Evolutionary conservation across 1,139 yeast species (phyloP).

Genomic region (Protomyces pachydermus): DNA sequence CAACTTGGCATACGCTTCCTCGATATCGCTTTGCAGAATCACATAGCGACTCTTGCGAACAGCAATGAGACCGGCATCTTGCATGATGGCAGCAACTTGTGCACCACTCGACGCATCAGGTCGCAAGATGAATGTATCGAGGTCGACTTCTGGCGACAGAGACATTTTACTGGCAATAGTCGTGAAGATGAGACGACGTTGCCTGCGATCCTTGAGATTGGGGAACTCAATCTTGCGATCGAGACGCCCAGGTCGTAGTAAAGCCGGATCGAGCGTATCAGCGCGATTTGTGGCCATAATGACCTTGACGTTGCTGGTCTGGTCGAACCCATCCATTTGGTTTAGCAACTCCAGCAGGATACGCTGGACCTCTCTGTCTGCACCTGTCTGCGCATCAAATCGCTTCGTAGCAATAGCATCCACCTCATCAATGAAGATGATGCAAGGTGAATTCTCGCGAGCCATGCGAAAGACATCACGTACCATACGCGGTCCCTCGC

Average conservation of each 20-base stretch:
- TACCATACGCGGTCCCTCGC: slow-evolving; percentile 99
- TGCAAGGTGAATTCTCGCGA: slow-evolving; percentile 93
- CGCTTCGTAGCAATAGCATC: slow-evolving; percentile 99
- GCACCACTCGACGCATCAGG: slow-evolving; percentile 98
- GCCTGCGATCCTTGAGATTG: slow-evolving; percentile 89
- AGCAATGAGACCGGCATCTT: slow-evolving; percentile 98
- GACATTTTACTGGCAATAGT: slow-evolving; percentile 98
- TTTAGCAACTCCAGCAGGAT: slow-evolving; percentile 89
- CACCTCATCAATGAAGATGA: slow-evolving; percentile 94
- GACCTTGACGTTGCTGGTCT: slow-evolving; percentile 88
- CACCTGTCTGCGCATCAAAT: slow-evolving; percentile 99
- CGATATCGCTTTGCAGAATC: slow-evolving; percentile 77
- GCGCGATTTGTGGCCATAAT: slow-evolving; percentile 99
- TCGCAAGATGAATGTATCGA: slow-evolving; percentile 88
- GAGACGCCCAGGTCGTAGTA: slow-evolving; percentile 94
- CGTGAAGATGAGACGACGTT: slow-evolving; percentile 89
- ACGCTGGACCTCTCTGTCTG: slow-evolving; percentile 98
- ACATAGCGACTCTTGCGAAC: slow-evolving; percentile 96
- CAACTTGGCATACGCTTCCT: slow-evolving; percentile 95
- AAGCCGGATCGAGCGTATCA: slow-evolving; percentile 94
- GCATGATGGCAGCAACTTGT: slow-evolving; percentile 97
- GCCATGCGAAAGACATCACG: slow-evolving; percentile 97
- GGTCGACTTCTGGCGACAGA: slow-evolving; percentile 93
- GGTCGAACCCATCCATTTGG: slow-evolving; percentile 99
- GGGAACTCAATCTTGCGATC: slow-evolving; percentile 98